Evolutionary conservation across 768 basidiomycete species (phyloP), one percentile per base, ranked within the genome.

Genomic region (Mycena latifolia): DNA sequence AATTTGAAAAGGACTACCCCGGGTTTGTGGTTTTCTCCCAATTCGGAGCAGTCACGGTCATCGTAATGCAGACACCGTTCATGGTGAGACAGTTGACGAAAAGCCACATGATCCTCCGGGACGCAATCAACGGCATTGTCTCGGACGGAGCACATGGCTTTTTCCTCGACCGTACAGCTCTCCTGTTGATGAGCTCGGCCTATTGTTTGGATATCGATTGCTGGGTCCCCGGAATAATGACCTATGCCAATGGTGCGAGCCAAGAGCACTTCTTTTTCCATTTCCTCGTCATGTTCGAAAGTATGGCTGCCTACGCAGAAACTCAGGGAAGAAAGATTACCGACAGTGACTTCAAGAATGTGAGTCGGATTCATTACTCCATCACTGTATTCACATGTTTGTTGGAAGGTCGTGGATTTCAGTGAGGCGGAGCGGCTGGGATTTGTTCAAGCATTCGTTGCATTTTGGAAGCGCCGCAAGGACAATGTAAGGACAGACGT

Each of bases 111-210:
- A 50, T 48, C 17, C 33, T 20, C 9, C 33, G 35, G 2, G 57
- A 59, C 8, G 57, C 79, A 9, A 53, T 79, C 28, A 79, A 79
- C 67, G 79, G 80, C 0, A 55, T 78, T 27, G 73, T 80, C 11
- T 76, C 73, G 25, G 78, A 80, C 69, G 80, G 75, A 0, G 77
- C 78, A 2, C 79, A 81, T 64, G 74, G 76, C 2, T 81, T 62
- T 55, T 81, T 76, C 74, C 51, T 33, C 18, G 71, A 75, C 8
- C 63, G 58, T 0, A 75, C 71, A 15, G 63, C 60, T 5, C 46
- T 79, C 2, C 74, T 80, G 12, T 74, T 81, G 60, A 68, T 79
- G 10, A 72, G 69, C 1, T 80, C 77, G 0, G 47, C 66, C 0
- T 79, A 78, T 51, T 76, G 67, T 14, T 62, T 69, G 0, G 51